phyloP scores from a whole-genome alignment of 2,329 filamentous ascomycete genomes.

The Fusarium fujikuroi region DNA sequence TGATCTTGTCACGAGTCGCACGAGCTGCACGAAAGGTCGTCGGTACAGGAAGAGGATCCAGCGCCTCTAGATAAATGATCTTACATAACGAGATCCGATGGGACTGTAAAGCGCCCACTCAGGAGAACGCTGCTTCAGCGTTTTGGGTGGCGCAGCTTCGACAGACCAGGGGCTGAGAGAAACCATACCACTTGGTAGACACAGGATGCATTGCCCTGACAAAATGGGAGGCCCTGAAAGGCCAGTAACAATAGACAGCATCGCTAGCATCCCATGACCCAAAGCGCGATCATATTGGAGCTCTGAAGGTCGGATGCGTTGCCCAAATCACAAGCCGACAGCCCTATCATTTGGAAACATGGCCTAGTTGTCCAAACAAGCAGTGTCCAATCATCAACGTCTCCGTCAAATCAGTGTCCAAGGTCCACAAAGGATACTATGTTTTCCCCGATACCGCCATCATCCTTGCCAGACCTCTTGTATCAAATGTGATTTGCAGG shows the following conservation, averaged over 20 bases:
- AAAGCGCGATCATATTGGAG: not conserved
- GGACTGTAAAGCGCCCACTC: not conserved
- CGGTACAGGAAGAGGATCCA: rapidly evolving
- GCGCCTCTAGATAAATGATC: not conserved
- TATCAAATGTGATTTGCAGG: conserved; percentile 36
- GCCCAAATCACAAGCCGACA: not conserved
- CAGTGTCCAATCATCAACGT: rapidly evolving
- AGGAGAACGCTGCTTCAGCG: not conserved
- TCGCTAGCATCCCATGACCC: rapidly evolving
- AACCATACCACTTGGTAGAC: not conserved
- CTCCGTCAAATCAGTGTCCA: not conserved
- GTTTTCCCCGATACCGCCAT: not conserved
- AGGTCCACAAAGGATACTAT: not conserved
- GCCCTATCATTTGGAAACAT: not conserved
- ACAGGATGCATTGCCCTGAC: rapidly evolving
- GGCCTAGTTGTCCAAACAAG: not conserved
- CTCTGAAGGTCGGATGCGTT: too few species aligned
- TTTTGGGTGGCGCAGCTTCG: not conserved
- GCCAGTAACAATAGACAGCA: rapidly evolving
- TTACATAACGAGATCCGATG: not conserved
- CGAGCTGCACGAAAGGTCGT: not conserved
- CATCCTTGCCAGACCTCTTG: conserved; percentile 23
- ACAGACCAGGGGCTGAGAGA: rapidly evolving
- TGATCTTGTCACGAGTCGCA: not conserved
- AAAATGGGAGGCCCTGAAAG: rapidly evolving